Conservation (phyloP, 768 basidiomycete genomes). For the Exidia glandulosa region DNA sequence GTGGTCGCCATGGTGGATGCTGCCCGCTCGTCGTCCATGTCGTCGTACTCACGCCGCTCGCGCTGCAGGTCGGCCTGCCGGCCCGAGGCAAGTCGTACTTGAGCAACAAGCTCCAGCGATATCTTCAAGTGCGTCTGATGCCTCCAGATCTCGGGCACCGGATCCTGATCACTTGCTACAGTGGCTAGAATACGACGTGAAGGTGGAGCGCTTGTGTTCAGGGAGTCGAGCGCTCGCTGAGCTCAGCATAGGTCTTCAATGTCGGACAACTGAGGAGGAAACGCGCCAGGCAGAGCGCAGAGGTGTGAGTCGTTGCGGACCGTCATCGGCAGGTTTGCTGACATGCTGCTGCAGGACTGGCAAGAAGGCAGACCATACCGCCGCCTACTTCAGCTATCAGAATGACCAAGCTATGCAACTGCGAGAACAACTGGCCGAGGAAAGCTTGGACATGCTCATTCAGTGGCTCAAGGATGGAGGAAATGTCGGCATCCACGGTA, state of each 20-base stretch:
- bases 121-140: conserved; percentile 59
- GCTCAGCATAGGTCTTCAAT: conserved; percentile 71
- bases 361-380: conserved; percentile 82
- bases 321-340: background rate
- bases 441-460: conserved; percentile 91
- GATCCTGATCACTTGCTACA: conserved; percentile 20
- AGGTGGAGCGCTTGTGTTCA: conserved; percentile 33
- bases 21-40: background rate
- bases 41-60: background rate
- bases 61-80: conserved; percentile 79
- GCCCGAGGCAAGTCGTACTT: conserved; percentile 97
- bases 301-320: conserved; percentile 37
- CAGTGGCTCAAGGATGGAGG: conserved; percentile 91
- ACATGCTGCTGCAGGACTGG: conserved; percentile 43
- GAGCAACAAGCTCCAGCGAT: conserved; percentile 94
- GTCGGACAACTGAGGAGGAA: conserved; percentile 89
- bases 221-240: background rate
- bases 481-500: conserved; percentile 96
- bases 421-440: conserved; percentile 77
- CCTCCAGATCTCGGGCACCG: background rate
- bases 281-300: conserved; percentile 69
- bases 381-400: conserved; percentile 79
- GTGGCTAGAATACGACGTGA: conserved; percentile 98
- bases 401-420: conserved; percentile 66
- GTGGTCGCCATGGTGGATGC: conserved; percentile 83